phyloP scores from a whole-genome alignment of 345 rosid species.

The Euphorbia pulcherrima region DNA sequence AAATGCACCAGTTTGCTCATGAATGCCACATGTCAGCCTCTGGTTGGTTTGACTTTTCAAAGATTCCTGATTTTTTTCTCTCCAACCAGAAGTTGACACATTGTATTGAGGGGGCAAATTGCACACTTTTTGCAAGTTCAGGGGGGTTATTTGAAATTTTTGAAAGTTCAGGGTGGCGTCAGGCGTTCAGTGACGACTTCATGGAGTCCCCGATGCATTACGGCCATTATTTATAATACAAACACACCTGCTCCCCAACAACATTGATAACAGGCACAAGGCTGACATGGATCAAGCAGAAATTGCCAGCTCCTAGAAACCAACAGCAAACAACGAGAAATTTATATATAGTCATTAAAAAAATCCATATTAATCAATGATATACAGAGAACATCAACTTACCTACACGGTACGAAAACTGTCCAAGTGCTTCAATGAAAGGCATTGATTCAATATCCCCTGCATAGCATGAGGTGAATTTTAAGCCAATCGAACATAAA shows the following conservation, averaged over 20 bases:
- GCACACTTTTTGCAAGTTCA: no score
- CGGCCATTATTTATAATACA: no score
- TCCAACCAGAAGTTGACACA: no score
- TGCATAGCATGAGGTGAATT: conserved; percentile 29
- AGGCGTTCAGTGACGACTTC: no score
- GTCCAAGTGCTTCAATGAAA: conserved; percentile 93
- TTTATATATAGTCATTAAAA: neutral
- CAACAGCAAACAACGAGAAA: conserved; percentile 17
- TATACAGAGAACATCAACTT: conserved; percentile 24
- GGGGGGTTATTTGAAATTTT: no score
- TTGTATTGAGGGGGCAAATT: no score
- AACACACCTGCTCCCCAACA: conserved; percentile 89
- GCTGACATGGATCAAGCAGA: conserved; percentile 96
- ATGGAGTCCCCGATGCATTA: no score
- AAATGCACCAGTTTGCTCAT: no score
- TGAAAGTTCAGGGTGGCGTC: no score
- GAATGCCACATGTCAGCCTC: no score
- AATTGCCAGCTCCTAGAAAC: conserved; percentile 68
- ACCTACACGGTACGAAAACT: conserved; percentile 92
- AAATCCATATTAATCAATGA: neutral
- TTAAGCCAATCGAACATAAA: conserved; percentile 3
- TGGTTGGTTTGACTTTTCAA: no score
- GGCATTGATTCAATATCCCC: conserved; percentile 99
- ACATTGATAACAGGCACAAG: conserved; percentile 93
- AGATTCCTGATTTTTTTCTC: no score